phyloP scores from a whole-genome alignment of 192 early-diverging fungal genomes.

The Kickxella alabastrina region DNA sequence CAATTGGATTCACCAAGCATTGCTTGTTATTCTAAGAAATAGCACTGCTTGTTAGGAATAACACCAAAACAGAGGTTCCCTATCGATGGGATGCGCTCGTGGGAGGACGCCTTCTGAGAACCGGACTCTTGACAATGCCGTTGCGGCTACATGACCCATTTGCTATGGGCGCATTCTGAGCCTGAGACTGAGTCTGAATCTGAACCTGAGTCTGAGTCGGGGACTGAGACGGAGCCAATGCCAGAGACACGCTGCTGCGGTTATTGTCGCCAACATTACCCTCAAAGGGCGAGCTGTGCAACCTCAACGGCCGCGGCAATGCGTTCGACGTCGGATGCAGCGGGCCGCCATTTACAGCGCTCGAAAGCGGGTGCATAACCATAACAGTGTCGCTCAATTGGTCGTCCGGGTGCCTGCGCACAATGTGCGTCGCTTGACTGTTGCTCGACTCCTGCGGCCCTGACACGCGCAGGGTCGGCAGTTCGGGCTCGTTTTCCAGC shows the following conservation, averaged over 20 bases:
- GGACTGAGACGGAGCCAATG: neutral
- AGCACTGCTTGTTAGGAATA: too few species aligned
- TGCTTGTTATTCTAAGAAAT: too few species aligned
- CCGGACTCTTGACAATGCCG: too few species aligned
- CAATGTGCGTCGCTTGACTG: neutral
- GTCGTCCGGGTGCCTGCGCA: neutral
- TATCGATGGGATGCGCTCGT: too few species aligned
- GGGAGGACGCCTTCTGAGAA: too few species aligned
- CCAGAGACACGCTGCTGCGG: neutral
- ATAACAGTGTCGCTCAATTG: neutral
- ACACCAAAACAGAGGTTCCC: too few species aligned
- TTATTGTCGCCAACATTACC: neutral
- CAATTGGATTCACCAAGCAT: too few species aligned
- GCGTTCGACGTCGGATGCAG: neutral
- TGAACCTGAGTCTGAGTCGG: too few species aligned
- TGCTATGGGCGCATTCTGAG: too few species aligned
- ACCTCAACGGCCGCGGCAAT: neutral
- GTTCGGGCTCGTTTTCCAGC: neutral
- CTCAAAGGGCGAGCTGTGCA: conserved; percentile 4
- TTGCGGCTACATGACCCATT: too few species aligned
- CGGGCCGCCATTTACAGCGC: neutral
- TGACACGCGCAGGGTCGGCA: neutral
- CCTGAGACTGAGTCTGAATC: too few species aligned
- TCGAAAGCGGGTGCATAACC: neutral
- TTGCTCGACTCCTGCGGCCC: neutral